Evolutionary conservation across 2,329 filamentous ascomycete genomes (phyloP).

Genomic region (Mollisia scopiformis): DNA sequence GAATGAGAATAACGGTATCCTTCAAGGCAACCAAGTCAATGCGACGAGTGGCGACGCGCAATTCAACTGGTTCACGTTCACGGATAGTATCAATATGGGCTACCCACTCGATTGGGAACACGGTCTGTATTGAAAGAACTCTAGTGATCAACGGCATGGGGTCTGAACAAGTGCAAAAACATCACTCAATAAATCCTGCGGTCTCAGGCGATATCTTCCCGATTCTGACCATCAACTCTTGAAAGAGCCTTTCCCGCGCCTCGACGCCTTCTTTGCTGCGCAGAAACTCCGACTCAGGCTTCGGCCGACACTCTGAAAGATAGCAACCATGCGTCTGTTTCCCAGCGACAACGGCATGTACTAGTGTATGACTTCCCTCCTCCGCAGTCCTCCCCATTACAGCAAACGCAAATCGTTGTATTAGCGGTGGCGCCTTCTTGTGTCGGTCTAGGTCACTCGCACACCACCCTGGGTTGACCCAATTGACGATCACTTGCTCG

Average conservation of each 20-base stretch:
- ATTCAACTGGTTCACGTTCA: not conserved
- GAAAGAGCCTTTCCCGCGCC: not conserved
- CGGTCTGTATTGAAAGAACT: not conserved
- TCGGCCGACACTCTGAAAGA: slow-evolving; percentile 6
- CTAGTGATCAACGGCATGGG: not conserved
- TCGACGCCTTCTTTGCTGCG: not conserved
- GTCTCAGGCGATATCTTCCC: slow-evolving; percentile 2
- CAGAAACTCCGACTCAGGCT: slow-evolving; percentile 2
- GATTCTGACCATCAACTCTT: slow-evolving; percentile 2
- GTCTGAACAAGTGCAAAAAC: not conserved
- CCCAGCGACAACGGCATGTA: slow-evolving; percentile 7
- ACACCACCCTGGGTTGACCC: slow-evolving; percentile 10
- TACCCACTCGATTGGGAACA: not conserved
- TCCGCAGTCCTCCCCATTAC: slow-evolving; percentile 8
- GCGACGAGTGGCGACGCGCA: not conserved
- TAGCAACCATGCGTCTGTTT: slow-evolving; percentile 14
- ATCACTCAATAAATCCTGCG: slow-evolving; percentile 1
- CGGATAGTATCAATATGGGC: slow-evolving; percentile 2
- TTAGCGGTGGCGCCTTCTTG: not conserved
- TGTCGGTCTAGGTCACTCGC: slow-evolving; percentile 2
- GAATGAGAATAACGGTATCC: not conserved
- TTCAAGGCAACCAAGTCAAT: not conserved
- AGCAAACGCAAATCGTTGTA: not conserved
- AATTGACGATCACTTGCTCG: slow-evolving; percentile 6
- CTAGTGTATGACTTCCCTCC: slow-evolving; percentile 2